Percentiles rank a stretch among this genome's conserved stretches.
phyloP scores from a whole-genome alignment of 2,329 filamentous ascomycete species.

The Paracorniculantispora psalliotae region DNA sequence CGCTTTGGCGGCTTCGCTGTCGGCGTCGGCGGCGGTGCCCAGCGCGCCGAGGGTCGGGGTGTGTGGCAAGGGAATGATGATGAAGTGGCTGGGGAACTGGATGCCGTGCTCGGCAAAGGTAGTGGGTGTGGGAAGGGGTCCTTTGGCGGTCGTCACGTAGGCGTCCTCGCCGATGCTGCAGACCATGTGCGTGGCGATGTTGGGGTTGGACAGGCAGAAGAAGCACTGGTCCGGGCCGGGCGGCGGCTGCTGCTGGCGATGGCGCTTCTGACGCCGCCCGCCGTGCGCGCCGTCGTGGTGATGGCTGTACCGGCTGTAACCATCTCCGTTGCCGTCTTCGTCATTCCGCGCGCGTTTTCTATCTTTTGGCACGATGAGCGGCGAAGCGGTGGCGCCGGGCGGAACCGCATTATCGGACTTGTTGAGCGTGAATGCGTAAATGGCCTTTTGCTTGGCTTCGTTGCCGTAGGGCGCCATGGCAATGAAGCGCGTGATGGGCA shows the following conservation, averaged over 20 bases:
- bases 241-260: slow-evolving; percentile 47
- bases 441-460: slow-evolving; percentile 67
- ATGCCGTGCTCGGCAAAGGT: slow-evolving; percentile 64
- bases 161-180: slow-evolving; percentile 81
- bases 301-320: slow-evolving; percentile 52
- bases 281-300: slow-evolving; percentile 39
- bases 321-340: slow-evolving; percentile 24
- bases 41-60: slow-evolving; percentile 69
- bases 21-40: slow-evolving; percentile 44
- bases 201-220: slow-evolving; percentile 89
- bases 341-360: slow-evolving; percentile 53
- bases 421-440: slow-evolving; percentile 74
- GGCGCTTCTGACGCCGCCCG: slow-evolving; percentile 41
- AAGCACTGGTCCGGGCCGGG: slow-evolving; percentile 79
- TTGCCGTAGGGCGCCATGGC: slow-evolving; percentile 80
- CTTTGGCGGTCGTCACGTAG: slow-evolving; percentile 89
- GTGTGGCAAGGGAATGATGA: slow-evolving; percentile 87
- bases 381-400: slow-evolving; percentile 67
- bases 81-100: slow-evolving; percentile 75
- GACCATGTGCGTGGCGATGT: slow-evolving; percentile 80
- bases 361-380: slow-evolving; percentile 58
- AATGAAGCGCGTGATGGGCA: slow-evolving; percentile 78
- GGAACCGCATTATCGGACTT: slow-evolving; percentile 61
- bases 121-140: slow-evolving; percentile 67
- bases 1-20: slow-evolving; percentile 54